Base-by-base conservation (phyloP, 1,139 yeast species). In the Casaregolazyma lundiana region DNA sequence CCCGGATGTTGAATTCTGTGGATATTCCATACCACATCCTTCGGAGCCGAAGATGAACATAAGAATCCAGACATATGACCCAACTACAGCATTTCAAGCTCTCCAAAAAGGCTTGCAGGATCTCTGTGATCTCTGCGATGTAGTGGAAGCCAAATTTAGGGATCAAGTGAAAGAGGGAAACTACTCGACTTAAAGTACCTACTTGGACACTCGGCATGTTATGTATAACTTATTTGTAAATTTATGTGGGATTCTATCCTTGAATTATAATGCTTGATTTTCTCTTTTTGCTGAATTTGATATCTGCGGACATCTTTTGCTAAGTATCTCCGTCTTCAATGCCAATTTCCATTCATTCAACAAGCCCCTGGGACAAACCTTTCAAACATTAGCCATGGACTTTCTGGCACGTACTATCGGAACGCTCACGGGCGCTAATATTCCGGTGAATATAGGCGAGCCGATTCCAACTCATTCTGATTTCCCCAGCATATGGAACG, bases 21-120 rank as follows among this genome's bases (percentile, higher is more conserved):
- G 98, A 49, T 92, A 92, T 70, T 87, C 97, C 43, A 94, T 92
- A 53, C 98, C 98, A n/a, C 98, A 92, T 68, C 98, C 98, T 22
- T 87, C 96, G 30, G 98, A 94, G 68, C 78, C 88, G 51, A 84
- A 86, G 59, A 71, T 92, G 69, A 89, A 94, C 69, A 66, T 92
- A 49, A 80, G 98, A 69, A 88, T 92, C 54, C 98, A 92, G 68
- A 94, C 98, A 1, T 90, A 89, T 62, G 97, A 72, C 38, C 75
- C 77, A 50, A 77, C 81, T 54, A 84, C 97, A 8, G 97, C 98
- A 3, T 80, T 86, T 38, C 96, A 90, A 64, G 98, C 97, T 2
- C 76, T 92, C 41, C 92, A 88, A 60, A 87, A 88, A 66, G 98
- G 97, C 19, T 75, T 92, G 51, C 87, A 84, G 55, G 95, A 90